Conservation (phyloP, 768 basidiomycete genomes). For the Naganishia vishniacii region DNA sequence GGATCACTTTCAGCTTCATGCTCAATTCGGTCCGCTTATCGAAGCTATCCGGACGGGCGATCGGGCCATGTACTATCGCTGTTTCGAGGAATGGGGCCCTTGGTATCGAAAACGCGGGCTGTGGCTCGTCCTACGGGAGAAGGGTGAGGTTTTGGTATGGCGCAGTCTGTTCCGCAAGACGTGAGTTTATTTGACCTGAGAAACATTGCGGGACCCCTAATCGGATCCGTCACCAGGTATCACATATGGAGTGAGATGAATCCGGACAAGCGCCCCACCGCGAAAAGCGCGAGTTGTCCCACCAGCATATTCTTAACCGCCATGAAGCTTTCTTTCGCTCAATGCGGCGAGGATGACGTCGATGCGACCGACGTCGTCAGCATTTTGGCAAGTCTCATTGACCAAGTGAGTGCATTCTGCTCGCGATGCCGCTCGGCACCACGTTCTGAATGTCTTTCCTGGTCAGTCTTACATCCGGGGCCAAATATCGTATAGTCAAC, state of each 20-base stretch:
- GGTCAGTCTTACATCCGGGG: conserved; percentile 27
- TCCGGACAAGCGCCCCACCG: conserved; percentile 3
- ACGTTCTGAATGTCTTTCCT: not conserved
- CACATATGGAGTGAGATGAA: conserved; percentile 19
- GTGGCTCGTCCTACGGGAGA: conserved; percentile 28
- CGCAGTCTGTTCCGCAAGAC: conserved; percentile 29
- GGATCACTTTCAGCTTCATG: conserved; percentile 26
- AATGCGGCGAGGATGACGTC: conserved; percentile 21
- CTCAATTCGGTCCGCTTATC: conserved; percentile 27
- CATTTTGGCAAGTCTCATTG: conserved; percentile 27
- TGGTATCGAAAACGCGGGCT: conserved; percentile 27
- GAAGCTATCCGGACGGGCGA: conserved; percentile 25
- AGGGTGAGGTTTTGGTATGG: conserved; percentile 30
- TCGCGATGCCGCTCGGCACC: not conserved
- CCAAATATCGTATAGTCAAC: conserved; percentile 24
- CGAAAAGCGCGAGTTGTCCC: conserved; percentile 15
- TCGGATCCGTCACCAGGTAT: not conserved
- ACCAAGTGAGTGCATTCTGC: conserved; percentile 22
- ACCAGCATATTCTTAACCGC: conserved; percentile 21
- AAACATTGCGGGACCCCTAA: not conserved
- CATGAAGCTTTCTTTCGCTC: conserved; percentile 7
- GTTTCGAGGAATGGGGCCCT: conserved; percentile 25
- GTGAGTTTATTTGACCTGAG: conserved; percentile 4
- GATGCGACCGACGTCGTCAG: conserved; percentile 26
- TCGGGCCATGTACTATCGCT: conserved; percentile 24